Conservation (phyloP, 768 basidiomycete species). For the Xerocomellus amylosporus region DNA sequence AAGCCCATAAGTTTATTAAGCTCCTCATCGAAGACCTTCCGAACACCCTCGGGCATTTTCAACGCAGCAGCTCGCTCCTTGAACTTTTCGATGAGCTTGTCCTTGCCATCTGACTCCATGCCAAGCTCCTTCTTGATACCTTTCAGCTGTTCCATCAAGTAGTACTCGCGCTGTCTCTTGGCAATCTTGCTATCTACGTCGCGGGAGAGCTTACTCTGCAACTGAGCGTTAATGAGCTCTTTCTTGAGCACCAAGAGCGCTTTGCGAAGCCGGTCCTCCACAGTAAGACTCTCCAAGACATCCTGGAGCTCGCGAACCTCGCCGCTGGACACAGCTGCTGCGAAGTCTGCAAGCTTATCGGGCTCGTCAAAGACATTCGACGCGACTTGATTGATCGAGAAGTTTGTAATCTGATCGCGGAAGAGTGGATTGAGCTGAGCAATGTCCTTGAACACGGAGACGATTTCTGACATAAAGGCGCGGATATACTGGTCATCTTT, state of each 20-base stretch:
- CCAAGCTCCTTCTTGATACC: slow-evolving; percentile 96
- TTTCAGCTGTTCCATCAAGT: slow-evolving; percentile 95
- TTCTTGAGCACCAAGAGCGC: slow-evolving; percentile 93
- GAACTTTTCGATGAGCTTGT: slow-evolving; percentile 90
- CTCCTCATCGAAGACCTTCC: slow-evolving; percentile 97
- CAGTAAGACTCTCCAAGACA: slow-evolving; percentile 80
- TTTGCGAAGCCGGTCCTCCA: slow-evolving; percentile 88
- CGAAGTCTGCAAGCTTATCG: slow-evolving; percentile 95
- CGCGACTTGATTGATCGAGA: slow-evolving; percentile 89
- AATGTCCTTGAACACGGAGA: slow-evolving; percentile 97
- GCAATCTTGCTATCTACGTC: slow-evolving; percentile 96
- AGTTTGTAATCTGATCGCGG: slow-evolving; percentile 97
- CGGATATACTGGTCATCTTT: slow-evolving; percentile 94
- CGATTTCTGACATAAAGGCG: slow-evolving; percentile 94
- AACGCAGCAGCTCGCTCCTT: slow-evolving; percentile 75
- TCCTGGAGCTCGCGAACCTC: slow-evolving; percentile 91
- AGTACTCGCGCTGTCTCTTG: slow-evolving; percentile 91
- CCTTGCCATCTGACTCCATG: slow-evolving; percentile 94
- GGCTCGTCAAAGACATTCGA: slow-evolving; percentile 96
- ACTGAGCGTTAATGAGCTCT: slow-evolving; percentile 93
- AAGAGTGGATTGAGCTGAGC: slow-evolving; percentile 96
- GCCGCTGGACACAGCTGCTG: slow-evolving; percentile 93
- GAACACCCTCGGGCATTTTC: slow-evolving; percentile 86
- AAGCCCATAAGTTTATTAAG: slow-evolving; percentile 84
- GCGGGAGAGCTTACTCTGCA: slow-evolving; percentile 87